Base-by-base conservation (phyloP, 768 basidiomycete genomes). In the Lentinula raphanica region DNA sequence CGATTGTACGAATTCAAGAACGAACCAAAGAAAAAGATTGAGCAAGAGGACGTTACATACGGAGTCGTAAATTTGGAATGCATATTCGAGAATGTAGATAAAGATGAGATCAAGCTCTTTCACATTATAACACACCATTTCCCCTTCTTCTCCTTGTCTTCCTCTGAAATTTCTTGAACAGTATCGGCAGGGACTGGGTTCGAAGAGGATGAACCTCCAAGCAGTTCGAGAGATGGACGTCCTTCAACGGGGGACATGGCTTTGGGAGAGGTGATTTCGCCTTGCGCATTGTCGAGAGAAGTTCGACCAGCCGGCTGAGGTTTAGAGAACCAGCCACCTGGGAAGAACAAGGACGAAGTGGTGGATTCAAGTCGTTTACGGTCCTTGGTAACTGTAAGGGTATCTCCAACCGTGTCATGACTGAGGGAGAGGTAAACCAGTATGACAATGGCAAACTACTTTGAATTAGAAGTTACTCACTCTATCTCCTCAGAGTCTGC, bases 311-410 rank as follows among this genome's bases (percentile, higher is more conserved):
- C 74, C 1, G 76, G 72, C n/a, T n/a, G n/a, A 4, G 72, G 62
- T 64, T 74, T 78, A 25, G 74, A 72, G 59, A 76, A 76, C 82
- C 82, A 83, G 1, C 77, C 79, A 32, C 83, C 83, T 8, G 81
- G 81, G 76, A 83, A 80, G 69, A 79, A 77, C 48, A 78, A 72
- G 12, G 80, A 82, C n/a, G 83, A 83, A 3, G 80, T 71, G 0
- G 79, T 78, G 9, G 82, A 82, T 64, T 80, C 79, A n/a, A 77
- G 71, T 49, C 80, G 70, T 13, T 70, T 69, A 48, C 80, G 79
- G 56, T 65, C 9, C 17, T 58, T 51, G 49, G 32, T 5, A 36
- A 39, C 51, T 19, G 64, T 49, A 57, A 63, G 42, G 29, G 59
- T 35, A 25, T 60, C 53, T 49, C 62, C 53, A 15, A 59, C 62